Percentiles rank a stretch among this genome's conserved stretches.
Evolutionary conservation across 78 protist species (phyloP).

Genomic region (Pelomyxa schiedti): DNA sequence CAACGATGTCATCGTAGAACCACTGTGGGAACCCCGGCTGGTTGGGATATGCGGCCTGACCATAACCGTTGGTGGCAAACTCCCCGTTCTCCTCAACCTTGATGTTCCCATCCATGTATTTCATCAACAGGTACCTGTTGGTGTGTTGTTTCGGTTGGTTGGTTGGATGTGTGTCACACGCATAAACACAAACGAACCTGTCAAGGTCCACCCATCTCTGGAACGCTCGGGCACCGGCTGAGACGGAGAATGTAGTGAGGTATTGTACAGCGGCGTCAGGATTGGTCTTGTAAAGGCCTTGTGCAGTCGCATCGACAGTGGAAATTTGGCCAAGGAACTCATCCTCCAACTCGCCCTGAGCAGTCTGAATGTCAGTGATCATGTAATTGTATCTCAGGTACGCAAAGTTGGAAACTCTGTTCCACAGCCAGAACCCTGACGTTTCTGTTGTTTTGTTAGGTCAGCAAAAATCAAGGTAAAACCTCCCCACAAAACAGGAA

Average conservation of each 20-base stretch:
- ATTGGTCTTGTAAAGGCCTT: not conserved
- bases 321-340: not conserved
- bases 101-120: not conserved
- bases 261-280: not conserved
- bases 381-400: not conserved
- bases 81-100: not conserved
- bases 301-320: not conserved
- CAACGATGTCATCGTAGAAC: not conserved
- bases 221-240: not conserved
- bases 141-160: too few relatives aligned
- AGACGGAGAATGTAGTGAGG: not conserved
- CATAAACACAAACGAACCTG: too few relatives aligned
- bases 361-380: not conserved
- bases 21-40: not conserved
- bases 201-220: not conserved
- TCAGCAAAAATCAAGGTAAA: too few relatives aligned
- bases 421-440: conserved; percentile 6
- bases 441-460: too few relatives aligned
- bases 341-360: not conserved
- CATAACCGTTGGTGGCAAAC: not conserved
- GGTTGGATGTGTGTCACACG: too few relatives aligned
- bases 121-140: not conserved
- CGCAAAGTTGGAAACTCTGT: conserved; percentile 7
- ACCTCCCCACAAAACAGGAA: too few relatives aligned
- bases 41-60: too few relatives aligned